phyloP scores from a whole-genome alignment of 345 rosid genomes.

The Acer campestre region DNA sequence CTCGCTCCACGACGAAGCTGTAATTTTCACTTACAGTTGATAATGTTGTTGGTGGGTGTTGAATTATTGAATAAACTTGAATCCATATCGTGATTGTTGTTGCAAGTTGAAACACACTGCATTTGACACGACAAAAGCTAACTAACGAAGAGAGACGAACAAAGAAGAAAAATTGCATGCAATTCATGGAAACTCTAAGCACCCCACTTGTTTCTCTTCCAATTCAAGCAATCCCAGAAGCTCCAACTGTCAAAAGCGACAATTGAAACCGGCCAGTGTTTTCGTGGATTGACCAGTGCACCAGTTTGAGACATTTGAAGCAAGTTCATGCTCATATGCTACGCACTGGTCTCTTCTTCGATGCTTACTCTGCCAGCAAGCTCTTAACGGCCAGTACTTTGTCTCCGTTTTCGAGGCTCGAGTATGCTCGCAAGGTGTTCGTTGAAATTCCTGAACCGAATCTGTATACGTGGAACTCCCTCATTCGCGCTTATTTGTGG shows the following conservation, averaged over 20 bases:
- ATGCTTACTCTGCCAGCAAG: slow-evolving; percentile 57
- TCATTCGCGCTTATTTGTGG: slow-evolving; percentile 65
- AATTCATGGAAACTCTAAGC: slow-evolving; percentile 33
- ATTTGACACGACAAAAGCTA: too few species aligned
- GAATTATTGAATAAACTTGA: too few species aligned
- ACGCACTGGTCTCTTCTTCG: slow-evolving; percentile 48
- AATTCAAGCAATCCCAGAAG: slow-evolving; percentile 32
- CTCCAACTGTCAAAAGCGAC: slow-evolving; percentile 37
- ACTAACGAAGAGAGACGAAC: too few species aligned
- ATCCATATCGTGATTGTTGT: too few species aligned
- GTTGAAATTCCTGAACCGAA: slow-evolving; percentile 72
- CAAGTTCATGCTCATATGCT: slow-evolving; percentile 68
- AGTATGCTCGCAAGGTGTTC: slow-evolving; percentile 70
- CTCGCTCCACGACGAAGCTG: too few species aligned
- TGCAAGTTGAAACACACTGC: too few species aligned
- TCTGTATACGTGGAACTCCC: slow-evolving; percentile 66
- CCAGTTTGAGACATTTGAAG: slow-evolving; percentile 41
- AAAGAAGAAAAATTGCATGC: background rate
- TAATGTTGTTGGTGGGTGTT: too few species aligned
- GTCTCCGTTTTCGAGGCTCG: slow-evolving; percentile 50
- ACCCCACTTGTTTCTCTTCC: slow-evolving; percentile 40
- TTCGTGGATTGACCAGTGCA: slow-evolving; percentile 47
- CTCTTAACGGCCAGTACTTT: slow-evolving; percentile 46
- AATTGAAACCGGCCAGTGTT: slow-evolving; percentile 28
- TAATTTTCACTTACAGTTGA: too few species aligned